Base-by-base conservation (phyloP, 805 yeast species). In the Cyberlindnera suaveolens region DNA sequence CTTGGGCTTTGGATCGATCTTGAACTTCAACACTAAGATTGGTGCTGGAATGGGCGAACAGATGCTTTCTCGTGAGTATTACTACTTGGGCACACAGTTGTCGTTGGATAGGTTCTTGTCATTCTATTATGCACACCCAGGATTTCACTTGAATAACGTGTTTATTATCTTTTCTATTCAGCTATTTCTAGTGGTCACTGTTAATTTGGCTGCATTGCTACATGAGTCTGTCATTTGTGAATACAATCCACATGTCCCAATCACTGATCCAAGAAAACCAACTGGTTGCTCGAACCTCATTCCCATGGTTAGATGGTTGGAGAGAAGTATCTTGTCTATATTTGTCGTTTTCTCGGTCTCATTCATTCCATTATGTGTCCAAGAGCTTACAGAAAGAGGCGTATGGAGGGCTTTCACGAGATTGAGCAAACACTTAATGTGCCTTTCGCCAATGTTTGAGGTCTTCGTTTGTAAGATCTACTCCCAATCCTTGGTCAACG, bases 11-110 rank as follows among this genome's bases (percentile, higher is more conserved):
- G 85, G 87, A 3, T 84, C 93, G 3, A 85, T 85, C 56, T 72
- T 83, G 62, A 85, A 83, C 61, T 85, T 85, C 64, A 83, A 86
- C 6, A 82, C 91, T 18, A 85, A 85, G 57, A 85, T 85, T 62
- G 95, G 95, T 38, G 87, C 93, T 42, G 95, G 93, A 46, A 85
- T 85, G 95, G 91, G 93, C 38, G 95, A 85, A 57, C 95, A 85
- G 58, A 79, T 84, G 77, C 70, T 85, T 44, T 84, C 91, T 4
- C 71, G 95, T 53, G 95, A 85, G 60, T 85, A 85, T 62, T 85
- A 77, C 61, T 84, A 85, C 57, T 68, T 85, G 48, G 85, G 90
- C 1, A 80, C 89, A 3, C 87, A 82, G 49, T 66, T 85, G 31
- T 88, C 91, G 2, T 65, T 85, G 48, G 93, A 85, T 57, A 70